Base-by-base conservation (phyloP, 139 green algal genomes). In the Choricystis sp. region DNA sequence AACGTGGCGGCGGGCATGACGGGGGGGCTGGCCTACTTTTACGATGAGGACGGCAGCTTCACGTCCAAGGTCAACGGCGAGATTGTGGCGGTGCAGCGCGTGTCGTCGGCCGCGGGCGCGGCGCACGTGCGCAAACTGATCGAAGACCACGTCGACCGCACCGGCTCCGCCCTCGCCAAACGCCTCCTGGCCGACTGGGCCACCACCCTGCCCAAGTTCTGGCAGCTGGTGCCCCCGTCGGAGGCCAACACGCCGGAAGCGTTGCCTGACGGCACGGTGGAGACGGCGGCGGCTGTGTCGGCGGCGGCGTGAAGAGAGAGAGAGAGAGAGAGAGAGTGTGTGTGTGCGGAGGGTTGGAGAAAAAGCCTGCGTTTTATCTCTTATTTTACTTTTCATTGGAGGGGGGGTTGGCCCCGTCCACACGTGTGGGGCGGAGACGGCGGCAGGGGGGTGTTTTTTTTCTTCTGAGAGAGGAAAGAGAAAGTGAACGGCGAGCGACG, bases 1-100 rank as follows among this genome's bases (percentile, higher is more conserved):
- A 99, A 99, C 64, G 89, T 98, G 40, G 93, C 73, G 19, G 93
- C 93, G 1, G 93, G 93, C 67, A 99, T 99, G 93, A 99, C 93
- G 4, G 91, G 91, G 31, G 93, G 93, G 24, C 71, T 99, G 29
- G 92, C 73, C 27, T 99, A 98, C 85, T 97, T 99, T 76, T 83
- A 87, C 56, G 93, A 99, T 71, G 85, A 86, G 74, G 88, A 92
- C 69, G 85, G 84, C 67, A 82, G 86, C 64, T 95, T 99, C 79
- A 71, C 77, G 2, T 72, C 86, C 66, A 91, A 91, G 77, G 80
- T 98, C 28, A 98, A 98, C 81, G 78, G 74, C 22, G 92, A 98
- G 81, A 98, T 98, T 63, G 92, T 98, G 61, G 67, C 71, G 22
- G 80, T 96, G 63, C 90, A 97, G 81, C 72, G 84, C n/a, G 76